Conservation (phyloP, 495 filamentous ascomycete species). For the Aspergillus sparsus region DNA sequence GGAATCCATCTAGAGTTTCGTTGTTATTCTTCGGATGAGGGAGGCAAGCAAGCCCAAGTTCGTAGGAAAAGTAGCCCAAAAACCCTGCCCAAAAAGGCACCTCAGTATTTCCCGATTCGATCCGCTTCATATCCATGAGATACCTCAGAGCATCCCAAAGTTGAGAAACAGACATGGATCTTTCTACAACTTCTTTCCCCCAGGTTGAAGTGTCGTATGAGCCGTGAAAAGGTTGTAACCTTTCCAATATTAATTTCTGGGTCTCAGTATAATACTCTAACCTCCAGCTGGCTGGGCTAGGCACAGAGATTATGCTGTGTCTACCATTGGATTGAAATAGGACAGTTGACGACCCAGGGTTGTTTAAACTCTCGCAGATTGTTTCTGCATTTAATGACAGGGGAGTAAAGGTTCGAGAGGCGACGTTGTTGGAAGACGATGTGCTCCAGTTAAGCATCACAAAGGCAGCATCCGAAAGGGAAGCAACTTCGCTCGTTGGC, state of each 20-base stretch:
- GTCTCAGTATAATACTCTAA: slow-evolving; percentile 39
- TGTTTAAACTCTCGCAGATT: slow-evolving; percentile 41
- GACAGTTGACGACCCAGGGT: slow-evolving; percentile 39
- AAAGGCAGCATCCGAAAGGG: slow-evolving; percentile 35
- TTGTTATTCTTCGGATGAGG: slow-evolving; percentile 32
- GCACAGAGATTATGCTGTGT: slow-evolving; percentile 45
- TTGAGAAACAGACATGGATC: slow-evolving; percentile 32
- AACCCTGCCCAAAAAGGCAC: slow-evolving; percentile 85
- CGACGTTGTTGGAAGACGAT: slow-evolving; percentile 32
- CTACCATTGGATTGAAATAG: slow-evolving; percentile 47
- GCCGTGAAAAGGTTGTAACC: slow-evolving; percentile 16
- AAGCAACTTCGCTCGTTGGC: slow-evolving; percentile 22
- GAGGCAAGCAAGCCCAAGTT: slow-evolving; percentile 66
- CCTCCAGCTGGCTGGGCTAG: slow-evolving; percentile 44
- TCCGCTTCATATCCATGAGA: slow-evolving; percentile 57
- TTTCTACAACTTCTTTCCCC: slow-evolving; percentile 17
- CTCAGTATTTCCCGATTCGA: slow-evolving; percentile 40
- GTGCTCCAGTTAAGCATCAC: slow-evolving; percentile 42
- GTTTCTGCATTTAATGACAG: slow-evolving; percentile 32
- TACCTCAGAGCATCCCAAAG: slow-evolving; percentile 47
- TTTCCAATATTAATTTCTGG: slow-evolving; percentile 29
- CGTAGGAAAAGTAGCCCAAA: slow-evolving; percentile 88
- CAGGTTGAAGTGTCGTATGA: background rate
- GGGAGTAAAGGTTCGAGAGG: slow-evolving; percentile 30
- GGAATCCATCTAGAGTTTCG: slow-evolving; percentile 2